A percentile compares a stretch with the other conserved stretches of the same genome.
These are phyloP conservation scores for Chaetomiaceae sp. DNA, from an alignment of 2,329 filamentous ascomycete species.

Conservation along the genomic window DNA sequence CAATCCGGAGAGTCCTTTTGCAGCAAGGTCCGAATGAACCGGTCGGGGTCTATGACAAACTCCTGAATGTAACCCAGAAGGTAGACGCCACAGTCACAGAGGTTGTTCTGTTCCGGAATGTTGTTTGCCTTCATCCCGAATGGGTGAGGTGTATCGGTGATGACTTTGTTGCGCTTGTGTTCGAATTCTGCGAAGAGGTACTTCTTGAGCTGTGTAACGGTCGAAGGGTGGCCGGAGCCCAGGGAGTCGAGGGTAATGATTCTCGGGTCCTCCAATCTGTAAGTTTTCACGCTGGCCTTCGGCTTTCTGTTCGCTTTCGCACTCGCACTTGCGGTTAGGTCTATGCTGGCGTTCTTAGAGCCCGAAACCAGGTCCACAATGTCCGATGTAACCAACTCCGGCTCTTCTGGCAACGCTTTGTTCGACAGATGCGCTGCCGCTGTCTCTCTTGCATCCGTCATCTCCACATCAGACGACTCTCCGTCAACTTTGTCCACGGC, in stretches of 20 bases:
- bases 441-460: slow-evolving; percentile 9
- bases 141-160: slow-evolving; percentile 30
- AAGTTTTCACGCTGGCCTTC: slow-evolving; percentile 29
- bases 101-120: slow-evolving; percentile 77
- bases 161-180: slow-evolving; percentile 46
- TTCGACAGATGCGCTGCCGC: background rate
- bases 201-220: slow-evolving; percentile 63
- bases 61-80: slow-evolving; percentile 77
- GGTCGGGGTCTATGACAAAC: slow-evolving; percentile 69
- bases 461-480: slow-evolving; percentile 15
- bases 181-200: slow-evolving; percentile 71
- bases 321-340: background rate
- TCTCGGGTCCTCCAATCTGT: slow-evolving; percentile 50
- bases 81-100: slow-evolving; percentile 83
- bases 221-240: slow-evolving; percentile 54
- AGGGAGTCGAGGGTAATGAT: slow-evolving; percentile 90
- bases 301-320: slow-evolving; percentile 26
- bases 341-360: slow-evolving; percentile 4
- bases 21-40: slow-evolving; percentile 62
- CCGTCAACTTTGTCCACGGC: background rate
- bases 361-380: slow-evolving; percentile 15
- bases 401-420: background rate
- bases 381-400: slow-evolving; percentile 7
- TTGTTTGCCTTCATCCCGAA: slow-evolving; percentile 61
- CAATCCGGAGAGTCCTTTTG: slow-evolving; percentile 46